These are phyloP conservation scores for Dittrichia graveolens DNA, from an alignment of 129 eudicot genomes.

Conservation along the genomic window DNA sequence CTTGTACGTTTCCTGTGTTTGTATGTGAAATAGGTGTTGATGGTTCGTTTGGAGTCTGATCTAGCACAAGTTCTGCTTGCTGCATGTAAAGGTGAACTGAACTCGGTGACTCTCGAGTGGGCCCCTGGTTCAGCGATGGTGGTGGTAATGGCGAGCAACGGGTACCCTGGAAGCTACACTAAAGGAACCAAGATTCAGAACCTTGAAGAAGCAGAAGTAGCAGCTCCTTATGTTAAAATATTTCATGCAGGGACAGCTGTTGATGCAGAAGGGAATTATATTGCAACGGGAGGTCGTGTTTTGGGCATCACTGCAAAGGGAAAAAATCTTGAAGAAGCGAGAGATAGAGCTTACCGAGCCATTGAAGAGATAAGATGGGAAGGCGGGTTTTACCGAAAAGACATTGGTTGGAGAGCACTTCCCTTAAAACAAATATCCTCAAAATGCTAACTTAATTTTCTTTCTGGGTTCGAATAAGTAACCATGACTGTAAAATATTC, in stretches of 20 bases:
- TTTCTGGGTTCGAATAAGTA: not conserved
- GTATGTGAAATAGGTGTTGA: conserved; percentile 56
- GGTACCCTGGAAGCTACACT: conserved; percentile 80
- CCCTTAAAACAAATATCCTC: conserved; percentile 43
- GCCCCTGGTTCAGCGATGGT: conserved; percentile 93
- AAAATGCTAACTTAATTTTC: conserved; percentile 2
- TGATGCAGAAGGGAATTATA: conserved; percentile 60
- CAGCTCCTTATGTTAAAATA: conserved; percentile 69
- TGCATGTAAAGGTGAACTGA: conserved; percentile 79
- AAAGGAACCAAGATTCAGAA: conserved; percentile 73
- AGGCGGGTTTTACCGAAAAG: conserved; percentile 74
- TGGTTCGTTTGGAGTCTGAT: conserved; percentile 91
- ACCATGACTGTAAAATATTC: too few species aligned
- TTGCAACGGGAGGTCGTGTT: conserved; percentile 86
- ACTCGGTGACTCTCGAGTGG: conserved; percentile 63
- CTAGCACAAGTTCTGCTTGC: conserved; percentile 84
- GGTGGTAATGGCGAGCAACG: conserved; percentile 97
- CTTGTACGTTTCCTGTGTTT: not conserved
- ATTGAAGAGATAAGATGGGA: conserved; percentile 73
- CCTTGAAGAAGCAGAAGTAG: conserved; percentile 72
- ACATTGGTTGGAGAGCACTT: conserved; percentile 93
- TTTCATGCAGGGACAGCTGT: conserved; percentile 86
- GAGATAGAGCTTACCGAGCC: conserved; percentile 80
- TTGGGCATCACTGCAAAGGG: conserved; percentile 92
- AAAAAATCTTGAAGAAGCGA: conserved; percentile 73